These are phyloP conservation scores for Citrus maxima DNA, from an alignment of 345 rosid genomes.

Conservation along the genomic window DNA sequence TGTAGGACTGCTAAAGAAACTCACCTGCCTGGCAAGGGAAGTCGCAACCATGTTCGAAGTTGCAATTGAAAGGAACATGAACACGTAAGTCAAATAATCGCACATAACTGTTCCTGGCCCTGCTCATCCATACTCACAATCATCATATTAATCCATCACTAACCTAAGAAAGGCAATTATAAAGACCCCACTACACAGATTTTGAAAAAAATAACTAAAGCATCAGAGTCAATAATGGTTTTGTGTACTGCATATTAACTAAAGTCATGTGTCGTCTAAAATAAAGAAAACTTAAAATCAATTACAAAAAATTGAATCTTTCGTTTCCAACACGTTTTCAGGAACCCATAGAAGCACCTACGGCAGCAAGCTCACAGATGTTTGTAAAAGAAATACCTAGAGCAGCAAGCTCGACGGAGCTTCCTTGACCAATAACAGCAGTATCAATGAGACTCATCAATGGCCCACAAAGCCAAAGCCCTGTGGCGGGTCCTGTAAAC, in stretches of 20 bases:
- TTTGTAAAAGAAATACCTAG: conserved; percentile 42
- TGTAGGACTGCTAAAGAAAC: conserved; percentile 9
- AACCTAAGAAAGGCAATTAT: neutral
- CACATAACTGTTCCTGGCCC: conserved; percentile 95
- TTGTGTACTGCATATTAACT: neutral
- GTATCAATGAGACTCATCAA: conserved; percentile 96
- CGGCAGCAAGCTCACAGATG: neutral
- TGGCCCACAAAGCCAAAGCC: conserved; percentile 87
- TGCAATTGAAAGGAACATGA: conserved; percentile 91
- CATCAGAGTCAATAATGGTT: neutral
- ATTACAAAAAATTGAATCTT: neutral
- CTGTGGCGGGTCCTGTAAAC: conserved; percentile 92
- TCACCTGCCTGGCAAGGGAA: conserved; percentile 79
- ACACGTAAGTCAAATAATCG: conserved; percentile 63
- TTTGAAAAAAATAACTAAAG: neutral
- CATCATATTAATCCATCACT: neutral
- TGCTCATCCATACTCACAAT: conserved; percentile 30
- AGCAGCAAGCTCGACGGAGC: conserved; percentile 91
- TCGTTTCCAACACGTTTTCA: neutral
- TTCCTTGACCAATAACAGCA: conserved; percentile 85
- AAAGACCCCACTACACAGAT: neutral
- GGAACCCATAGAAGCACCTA: neutral
- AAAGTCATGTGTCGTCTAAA: neutral
- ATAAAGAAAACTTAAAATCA: neutral
- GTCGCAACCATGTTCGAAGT: conserved; percentile 96